These are phyloP conservation scores for Tylopilus intermedius DNA, from an alignment of 768 basidiomycete species.

Conservation along the genomic window DNA sequence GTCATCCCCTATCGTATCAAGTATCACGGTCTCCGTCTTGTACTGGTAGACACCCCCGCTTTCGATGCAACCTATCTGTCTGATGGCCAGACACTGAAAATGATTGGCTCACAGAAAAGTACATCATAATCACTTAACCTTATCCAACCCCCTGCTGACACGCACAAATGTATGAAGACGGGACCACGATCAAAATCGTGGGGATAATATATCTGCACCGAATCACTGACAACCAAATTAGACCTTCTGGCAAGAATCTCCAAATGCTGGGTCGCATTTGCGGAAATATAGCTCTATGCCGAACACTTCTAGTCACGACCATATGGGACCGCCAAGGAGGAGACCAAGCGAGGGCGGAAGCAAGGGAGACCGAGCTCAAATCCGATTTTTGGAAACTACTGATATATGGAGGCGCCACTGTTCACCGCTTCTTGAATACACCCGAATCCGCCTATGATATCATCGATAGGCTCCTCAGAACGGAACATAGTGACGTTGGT, in stretches of 20 bases:
- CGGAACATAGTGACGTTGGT: accelerated
- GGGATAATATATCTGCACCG: conserved; percentile 35
- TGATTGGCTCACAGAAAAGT: conserved; percentile 18
- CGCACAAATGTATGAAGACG: conserved; percentile 9
- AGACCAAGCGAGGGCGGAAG: conserved; percentile 6
- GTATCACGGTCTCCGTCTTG: not conserved
- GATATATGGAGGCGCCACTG: not conserved
- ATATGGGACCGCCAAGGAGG: conserved; percentile 31
- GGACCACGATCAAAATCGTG: conserved; percentile 8
- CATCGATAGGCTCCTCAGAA: not conserved
- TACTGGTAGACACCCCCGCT: conserved; percentile 21
- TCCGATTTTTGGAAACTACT: conserved; percentile 21
- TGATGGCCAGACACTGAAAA: conserved; percentile 3
- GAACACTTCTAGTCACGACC: conserved; percentile 33
- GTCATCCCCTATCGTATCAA: not conserved
- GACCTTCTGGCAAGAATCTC: conserved; percentile 24
- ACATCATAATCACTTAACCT: not conserved
- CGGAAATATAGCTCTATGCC: conserved; percentile 26
- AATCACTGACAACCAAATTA: conserved; percentile 33
- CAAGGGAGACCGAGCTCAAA: conserved; percentile 25
- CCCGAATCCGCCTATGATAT: not conserved
- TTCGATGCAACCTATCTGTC: conserved; percentile 17
- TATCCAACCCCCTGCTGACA: not conserved
- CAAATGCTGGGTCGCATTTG: conserved; percentile 33
- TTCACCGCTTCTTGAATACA: conserved; percentile 3